Evolutionary conservation across 257 asterid genomes (phyloP).

Genomic region (Scutellaria galericulata): DNA sequence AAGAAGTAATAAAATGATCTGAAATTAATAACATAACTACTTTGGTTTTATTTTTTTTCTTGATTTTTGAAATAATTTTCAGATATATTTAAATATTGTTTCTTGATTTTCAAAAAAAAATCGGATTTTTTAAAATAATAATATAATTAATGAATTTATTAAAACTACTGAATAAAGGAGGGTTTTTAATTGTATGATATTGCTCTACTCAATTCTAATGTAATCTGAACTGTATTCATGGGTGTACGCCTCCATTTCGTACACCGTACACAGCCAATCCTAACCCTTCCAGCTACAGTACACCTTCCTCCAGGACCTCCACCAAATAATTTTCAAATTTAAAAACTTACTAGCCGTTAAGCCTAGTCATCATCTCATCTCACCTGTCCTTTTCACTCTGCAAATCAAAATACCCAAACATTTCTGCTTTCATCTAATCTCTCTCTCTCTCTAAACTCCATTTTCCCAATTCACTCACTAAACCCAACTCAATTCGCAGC

Average conservation of each 20-base stretch:
- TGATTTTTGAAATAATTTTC: no score
- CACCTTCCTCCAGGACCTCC: constrained; percentile 54
- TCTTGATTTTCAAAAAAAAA: no score
- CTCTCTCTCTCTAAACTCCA: constrained; percentile 27
- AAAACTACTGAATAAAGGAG: no score
- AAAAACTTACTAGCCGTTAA: constrained; percentile 69
- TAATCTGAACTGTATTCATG: no score
- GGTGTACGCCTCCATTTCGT: background rate
- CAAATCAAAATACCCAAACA: constrained; percentile 2
- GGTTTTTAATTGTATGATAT: background rate
- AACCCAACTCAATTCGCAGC: constrained; percentile 7
- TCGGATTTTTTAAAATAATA: no score
- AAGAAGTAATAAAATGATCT: no score
- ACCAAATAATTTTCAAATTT: constrained; percentile 55
- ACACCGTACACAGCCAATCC: constrained; percentile 16
- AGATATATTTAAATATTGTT: no score
- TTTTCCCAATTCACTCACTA: constrained; percentile 1
- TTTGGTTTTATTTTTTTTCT: no score
- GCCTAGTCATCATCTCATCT: constrained; percentile 26
- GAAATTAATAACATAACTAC: no score
- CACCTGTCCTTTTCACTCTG: background rate
- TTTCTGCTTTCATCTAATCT: constrained; percentile 2
- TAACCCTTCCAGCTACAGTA: constrained; percentile 41
- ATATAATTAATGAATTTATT: no score
- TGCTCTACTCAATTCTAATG: background rate